Evolutionary conservation across 140 eudicot species (phyloP).

Genomic region (Erigeron philadelphicus): DNA sequence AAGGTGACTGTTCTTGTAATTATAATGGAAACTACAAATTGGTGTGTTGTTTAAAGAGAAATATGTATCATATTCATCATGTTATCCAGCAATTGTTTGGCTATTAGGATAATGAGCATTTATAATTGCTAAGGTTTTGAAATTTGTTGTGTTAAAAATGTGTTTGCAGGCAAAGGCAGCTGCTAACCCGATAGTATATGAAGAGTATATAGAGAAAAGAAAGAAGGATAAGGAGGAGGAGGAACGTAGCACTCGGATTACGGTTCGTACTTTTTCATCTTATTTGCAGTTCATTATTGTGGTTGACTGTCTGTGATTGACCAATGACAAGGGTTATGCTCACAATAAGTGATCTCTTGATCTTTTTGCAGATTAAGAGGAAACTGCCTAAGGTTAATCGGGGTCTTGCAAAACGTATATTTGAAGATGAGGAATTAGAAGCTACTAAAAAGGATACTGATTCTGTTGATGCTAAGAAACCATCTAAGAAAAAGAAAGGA

Average conservation of each 20-base stretch:
- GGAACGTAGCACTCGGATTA: constrained; percentile 60
- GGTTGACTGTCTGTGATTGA: background rate
- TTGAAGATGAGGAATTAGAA: constrained; percentile 67
- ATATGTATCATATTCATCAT: background rate
- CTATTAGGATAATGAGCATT: background rate
- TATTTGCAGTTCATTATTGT: background rate
- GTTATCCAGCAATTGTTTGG: background rate
- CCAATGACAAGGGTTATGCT: constrained; percentile 5
- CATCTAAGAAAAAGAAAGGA: constrained; percentile 76
- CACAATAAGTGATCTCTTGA: background rate
- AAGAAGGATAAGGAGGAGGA: constrained; percentile 60
- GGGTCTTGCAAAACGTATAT: constrained; percentile 48
- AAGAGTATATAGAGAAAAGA: constrained; percentile 59
- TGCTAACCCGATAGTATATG: constrained; percentile 80
- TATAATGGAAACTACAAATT: background rate
- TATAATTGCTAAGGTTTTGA: constrained; percentile 4
- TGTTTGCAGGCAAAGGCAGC: constrained; percentile 64
- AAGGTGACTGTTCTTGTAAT: constrained; percentile 41
- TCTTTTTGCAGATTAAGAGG: constrained; percentile 56
- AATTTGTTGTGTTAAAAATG: constrained; percentile 9
- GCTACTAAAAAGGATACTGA: constrained; percentile 40
- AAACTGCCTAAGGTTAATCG: constrained; percentile 84
- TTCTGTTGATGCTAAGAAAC: constrained; percentile 47
- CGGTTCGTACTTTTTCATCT: constrained; percentile 46
- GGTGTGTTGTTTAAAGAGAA: background rate